Percentiles rank a stretch among this genome's conserved stretches.
Conservation (phyloP, 108 stramenopile species). For the Fragilaria crotonensis region DNA sequence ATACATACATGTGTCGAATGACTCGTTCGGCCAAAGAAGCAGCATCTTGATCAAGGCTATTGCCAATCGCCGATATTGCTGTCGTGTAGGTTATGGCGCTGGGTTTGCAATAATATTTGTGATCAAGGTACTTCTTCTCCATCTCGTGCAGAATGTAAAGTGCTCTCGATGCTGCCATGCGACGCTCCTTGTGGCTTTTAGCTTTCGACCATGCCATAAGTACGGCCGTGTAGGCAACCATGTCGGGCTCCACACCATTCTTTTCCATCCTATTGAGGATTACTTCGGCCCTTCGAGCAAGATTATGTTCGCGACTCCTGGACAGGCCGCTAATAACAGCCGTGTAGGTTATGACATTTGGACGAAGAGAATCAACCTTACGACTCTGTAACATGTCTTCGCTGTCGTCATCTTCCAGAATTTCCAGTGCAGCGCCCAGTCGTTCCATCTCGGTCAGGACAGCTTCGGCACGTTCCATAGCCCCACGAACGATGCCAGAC, state of each 20-base stretch:
- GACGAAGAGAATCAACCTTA: slow-evolving; percentile 12
- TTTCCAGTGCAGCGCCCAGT: background rate
- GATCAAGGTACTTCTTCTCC: slow-evolving; percentile 20
- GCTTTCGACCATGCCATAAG: slow-evolving; percentile 42
- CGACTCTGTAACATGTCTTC: slow-evolving; percentile 6
- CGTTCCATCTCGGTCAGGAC: slow-evolving; percentile 28
- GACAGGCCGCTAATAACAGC: slow-evolving; percentile 36
- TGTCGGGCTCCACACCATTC: slow-evolving; percentile 35
- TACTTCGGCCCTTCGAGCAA: slow-evolving; percentile 29
- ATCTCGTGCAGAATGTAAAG: slow-evolving; percentile 25
- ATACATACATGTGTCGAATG: slow-evolving; percentile 29
- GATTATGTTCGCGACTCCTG: slow-evolving; percentile 17
- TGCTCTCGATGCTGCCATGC: slow-evolving; percentile 23
- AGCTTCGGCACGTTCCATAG: slow-evolving; percentile 24
- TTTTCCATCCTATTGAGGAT: slow-evolving; percentile 56
- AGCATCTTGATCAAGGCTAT: slow-evolving; percentile 28
- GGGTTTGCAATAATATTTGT: slow-evolving; percentile 26
- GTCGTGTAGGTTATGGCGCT: slow-evolving; percentile 30
- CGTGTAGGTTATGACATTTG: slow-evolving; percentile 40
- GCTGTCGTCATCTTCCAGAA: background rate
- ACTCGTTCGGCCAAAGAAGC: slow-evolving; percentile 25
- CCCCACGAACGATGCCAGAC: slow-evolving; percentile 16
- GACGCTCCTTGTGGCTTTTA: slow-evolving; percentile 22
- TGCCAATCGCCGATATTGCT: slow-evolving; percentile 38
- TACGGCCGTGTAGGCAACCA: slow-evolving; percentile 42